These are phyloP conservation scores for Solanum hybrid DNA, from an alignment of 305 asterid genomes.

Conservation along the genomic window DNA sequence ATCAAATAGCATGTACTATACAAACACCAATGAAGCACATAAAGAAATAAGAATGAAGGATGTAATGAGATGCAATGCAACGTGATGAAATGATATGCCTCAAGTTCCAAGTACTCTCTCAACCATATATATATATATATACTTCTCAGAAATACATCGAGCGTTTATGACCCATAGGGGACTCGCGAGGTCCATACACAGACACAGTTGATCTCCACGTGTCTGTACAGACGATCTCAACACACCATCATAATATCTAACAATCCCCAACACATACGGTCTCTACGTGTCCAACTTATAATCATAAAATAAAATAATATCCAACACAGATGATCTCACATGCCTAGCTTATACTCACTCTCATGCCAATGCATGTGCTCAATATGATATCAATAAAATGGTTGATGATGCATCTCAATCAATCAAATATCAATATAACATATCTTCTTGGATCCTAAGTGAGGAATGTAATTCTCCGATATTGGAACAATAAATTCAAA, in stretches of 20 bases:
- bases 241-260: not conserved
- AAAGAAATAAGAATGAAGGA: not conserved
- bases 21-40: not conserved
- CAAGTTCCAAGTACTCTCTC: not conserved
- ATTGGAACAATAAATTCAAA: too few species aligned
- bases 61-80: not conserved
- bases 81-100: not conserved
- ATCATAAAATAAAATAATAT: too few species aligned
- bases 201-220: not conserved
- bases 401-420: not conserved
- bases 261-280: not conserved
- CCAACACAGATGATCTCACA: not conserved
- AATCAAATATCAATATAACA: not conserved
- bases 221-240: not conserved
- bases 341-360: not conserved
- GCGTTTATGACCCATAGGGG: not conserved
- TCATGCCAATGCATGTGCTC: not conserved
- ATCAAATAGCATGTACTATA: not conserved
- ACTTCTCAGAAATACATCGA: too few species aligned
- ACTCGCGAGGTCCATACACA: not conserved
- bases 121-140: not conserved
- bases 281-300: not conserved
- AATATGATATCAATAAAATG: not conserved
- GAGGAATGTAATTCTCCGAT: too few species aligned
- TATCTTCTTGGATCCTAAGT: too few species aligned